Evolutionary conservation across 2,329 filamentous ascomycete genomes (phyloP).

Genomic region (Penicillium sp.): DNA sequence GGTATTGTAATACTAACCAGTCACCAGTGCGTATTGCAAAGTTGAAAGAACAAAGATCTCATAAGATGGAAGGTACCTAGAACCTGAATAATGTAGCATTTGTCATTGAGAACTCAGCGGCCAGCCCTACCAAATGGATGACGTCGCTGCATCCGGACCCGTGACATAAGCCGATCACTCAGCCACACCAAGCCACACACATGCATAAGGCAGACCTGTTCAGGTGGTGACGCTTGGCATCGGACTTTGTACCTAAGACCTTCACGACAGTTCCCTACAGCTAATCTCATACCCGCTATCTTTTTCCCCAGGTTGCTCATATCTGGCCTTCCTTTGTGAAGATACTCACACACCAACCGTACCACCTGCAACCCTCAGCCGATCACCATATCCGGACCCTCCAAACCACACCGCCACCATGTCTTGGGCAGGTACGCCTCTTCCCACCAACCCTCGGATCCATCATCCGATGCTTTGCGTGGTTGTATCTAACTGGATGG

Average conservation of each 20-base stretch:
- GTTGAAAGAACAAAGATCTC: too few species aligned
- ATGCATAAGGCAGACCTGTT: neutral
- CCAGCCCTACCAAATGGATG: slow-evolving; percentile 14
- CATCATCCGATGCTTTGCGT: neutral
- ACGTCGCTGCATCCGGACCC: slow-evolving; percentile 21
- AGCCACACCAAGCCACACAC: slow-evolving; percentile 14
- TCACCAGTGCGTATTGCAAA: neutral
- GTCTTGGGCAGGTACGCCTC: slow-evolving; percentile 64
- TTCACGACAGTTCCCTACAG: neutral
- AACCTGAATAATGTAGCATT: slow-evolving; percentile 2
- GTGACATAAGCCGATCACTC: slow-evolving; percentile 9
- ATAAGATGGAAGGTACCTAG: too few species aligned
- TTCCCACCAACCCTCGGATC: neutral
- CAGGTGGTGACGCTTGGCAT: slow-evolving; percentile 8
- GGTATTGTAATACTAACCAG: neutral
- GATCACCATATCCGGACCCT: neutral
- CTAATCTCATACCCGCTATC: neutral
- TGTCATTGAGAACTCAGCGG: neutral
- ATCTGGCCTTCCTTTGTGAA: neutral
- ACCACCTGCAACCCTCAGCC: neutral
- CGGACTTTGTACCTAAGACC: neutral
- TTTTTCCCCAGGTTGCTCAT: neutral
- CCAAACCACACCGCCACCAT: slow-evolving; percentile 45
- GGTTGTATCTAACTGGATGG: neutral
- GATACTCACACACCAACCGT: neutral